Conservation (phyloP, 169 alveolate genomes). For the Cryptosporidium parvum region DNA sequence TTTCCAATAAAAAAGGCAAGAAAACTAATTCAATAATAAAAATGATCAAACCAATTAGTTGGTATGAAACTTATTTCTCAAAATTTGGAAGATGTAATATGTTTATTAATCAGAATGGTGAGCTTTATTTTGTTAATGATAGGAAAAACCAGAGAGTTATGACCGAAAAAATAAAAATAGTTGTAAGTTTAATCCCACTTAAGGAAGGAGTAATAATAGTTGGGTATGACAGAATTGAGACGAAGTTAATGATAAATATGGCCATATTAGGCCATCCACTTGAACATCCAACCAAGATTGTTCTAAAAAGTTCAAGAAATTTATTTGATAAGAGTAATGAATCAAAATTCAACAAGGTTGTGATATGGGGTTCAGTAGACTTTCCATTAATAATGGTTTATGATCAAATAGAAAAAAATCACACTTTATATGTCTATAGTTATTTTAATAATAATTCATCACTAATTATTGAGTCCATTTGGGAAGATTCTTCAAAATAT, state of each 20-base stretch:
- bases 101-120: constrained; percentile 23
- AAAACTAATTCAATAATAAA: not conserved
- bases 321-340: not conserved
- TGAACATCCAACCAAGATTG: constrained; percentile 17
- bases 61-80: constrained; percentile 47
- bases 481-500: constrained; percentile 32
- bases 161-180: not conserved
- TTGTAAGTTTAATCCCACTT: constrained; percentile 8
- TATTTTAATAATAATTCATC: not conserved
- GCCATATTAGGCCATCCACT: constrained; percentile 43
- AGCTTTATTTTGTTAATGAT: constrained; percentile 15
- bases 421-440: not conserved
- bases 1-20: not conserved
- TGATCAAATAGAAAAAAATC: constrained; percentile 25
- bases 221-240: not conserved
- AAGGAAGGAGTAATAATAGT: constrained; percentile 51
- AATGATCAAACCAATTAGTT: constrained; percentile 10
- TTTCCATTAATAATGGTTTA: constrained; percentile 43
- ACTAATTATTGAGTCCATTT: not conserved
- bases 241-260: not conserved
- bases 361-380: constrained; percentile 49
- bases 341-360: not conserved
- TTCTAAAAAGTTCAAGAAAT: not conserved
- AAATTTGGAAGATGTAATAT: constrained; percentile 11
- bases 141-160: not conserved